Base-by-base conservation (phyloP, 257 asterid genomes). In the Prunella vulgaris region DNA sequence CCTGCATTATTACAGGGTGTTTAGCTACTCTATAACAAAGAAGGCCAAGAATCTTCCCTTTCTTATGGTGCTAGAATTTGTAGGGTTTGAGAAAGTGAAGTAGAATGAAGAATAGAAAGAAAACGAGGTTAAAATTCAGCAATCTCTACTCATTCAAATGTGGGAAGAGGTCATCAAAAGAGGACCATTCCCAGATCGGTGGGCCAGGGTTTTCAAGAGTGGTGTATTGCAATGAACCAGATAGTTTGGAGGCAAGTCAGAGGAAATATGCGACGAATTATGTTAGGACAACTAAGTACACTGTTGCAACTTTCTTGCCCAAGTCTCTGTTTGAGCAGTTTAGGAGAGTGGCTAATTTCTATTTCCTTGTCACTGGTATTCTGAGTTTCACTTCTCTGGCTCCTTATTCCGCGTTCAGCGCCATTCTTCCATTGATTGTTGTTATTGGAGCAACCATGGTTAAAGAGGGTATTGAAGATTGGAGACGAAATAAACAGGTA, bases 251-350 rank as follows among this genome's bases (percentile, higher is more conserved):
- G 44, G 77, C 84, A 18, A 61, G 75, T 67, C 40, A 75, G 30
- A 65, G 75, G 65, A 77, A 63, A 14, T 85, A 84, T 62, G 84
- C 77, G 1, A 79, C 77, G 10, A 86, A 86, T 76, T 86, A 86
- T 69, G 90, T 88, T 58, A 74, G 87, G 78, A 86, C 90, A 46
- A 84, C 96, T 10, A 88, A 88, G 79, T 88, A 88, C 42, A 86
- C 89, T 8, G 74, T 76, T 38, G 82, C 87, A 61, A 82, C 84
- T 70, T 88, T 88, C 82, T 78, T 88, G 82, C 93, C 93, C 0
- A 88, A 81, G 73, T 71, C 93, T 38, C 81, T 88, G 77, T 88
- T 88, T 73, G 96, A 88, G 78, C 96, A 88, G 89, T 88, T 88
- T 61, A 78, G 96, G 70, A 86, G 95, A 74, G 95, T 84, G 75